Percentiles rank a stretch among this genome's conserved stretches.
Evolutionary conservation across 2,329 filamentous ascomycete species (phyloP).

Genomic region (Cryphonectria nitschkei): DNA sequence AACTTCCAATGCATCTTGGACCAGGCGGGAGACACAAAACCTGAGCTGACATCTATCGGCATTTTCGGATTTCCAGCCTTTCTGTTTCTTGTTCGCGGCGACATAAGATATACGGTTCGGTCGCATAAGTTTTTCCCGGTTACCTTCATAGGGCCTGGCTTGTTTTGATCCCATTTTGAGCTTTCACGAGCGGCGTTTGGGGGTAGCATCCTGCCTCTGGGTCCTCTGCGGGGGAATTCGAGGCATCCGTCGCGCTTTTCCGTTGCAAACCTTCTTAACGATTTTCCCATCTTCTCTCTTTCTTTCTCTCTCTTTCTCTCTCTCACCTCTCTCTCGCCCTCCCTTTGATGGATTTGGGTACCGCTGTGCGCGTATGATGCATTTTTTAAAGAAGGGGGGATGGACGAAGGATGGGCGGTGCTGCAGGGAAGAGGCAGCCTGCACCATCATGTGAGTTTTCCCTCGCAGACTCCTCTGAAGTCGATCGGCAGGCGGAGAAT

Average conservation of each 20-base stretch:
- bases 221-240: neutral
- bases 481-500: neutral
- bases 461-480: neutral
- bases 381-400: neutral
- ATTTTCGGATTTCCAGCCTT: neutral
- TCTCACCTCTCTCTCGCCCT: neutral
- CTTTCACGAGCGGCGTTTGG: constrained; percentile 1
- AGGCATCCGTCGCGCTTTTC: neutral
- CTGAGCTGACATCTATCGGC: neutral
- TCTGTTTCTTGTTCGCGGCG: neutral
- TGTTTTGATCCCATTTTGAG: neutral
- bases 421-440: neutral
- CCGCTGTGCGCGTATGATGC: neutral
- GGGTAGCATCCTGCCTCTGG: neutral
- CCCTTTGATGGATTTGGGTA: neutral
- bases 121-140: neutral
- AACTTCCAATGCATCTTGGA: neutral
- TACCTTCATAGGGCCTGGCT: neutral
- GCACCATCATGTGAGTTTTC: neutral
- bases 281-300: neutral
- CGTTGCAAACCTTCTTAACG: neutral
- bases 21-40: neutral
- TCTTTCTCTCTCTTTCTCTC: no score
- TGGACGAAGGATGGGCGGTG: neutral
- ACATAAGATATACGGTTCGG: neutral